Evolutionary conservation across 768 basidiomycete genomes (phyloP), one percentile per base, ranked within the genome.

Genomic region (Lyophyllum semitale): DNA sequence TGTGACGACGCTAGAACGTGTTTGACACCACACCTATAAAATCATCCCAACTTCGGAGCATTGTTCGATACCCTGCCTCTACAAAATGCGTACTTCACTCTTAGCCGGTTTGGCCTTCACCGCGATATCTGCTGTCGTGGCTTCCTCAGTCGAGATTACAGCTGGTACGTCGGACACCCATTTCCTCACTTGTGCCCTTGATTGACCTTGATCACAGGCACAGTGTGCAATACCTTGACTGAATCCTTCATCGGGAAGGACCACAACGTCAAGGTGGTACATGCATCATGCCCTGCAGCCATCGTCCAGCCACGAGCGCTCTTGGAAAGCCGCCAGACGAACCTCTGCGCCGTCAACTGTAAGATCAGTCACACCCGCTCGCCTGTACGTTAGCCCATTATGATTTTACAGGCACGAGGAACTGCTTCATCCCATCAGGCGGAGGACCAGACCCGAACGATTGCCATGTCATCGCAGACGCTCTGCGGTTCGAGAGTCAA

Each of bases 371-470:
- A 15, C 7, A 13, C 29, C 0, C 9, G 6, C 13, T 29, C 17
- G 17, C 11, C 6, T 13, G 15, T n/a, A n/a, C 3, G 26, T 29
- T n/a, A n/a, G 12, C 9, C 22, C 25, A 27, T 26, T 15, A 4
- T 17, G 20, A 50, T 29, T n/a, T 23, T 40, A 15, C 49, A 75
- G 76, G 77, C 57, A 65, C 56, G 54, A 77, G 73, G 6, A 75
- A 77, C 63, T 82, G 78, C 70, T 82, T 79, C 70, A 54, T 61
- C 9, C 76, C 77, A 2, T 59, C 76, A 2, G 78, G 77, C 18
- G 77, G 77, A 60, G 80, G 78, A 29, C 80, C 79, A 1, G 67
- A 78, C 64, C 76, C 77, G 3, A 74, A 76, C 53, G 77, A 82
- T 18, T 80, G 77, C 57, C 66, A 74, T 62, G 68, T 81, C 48